These are phyloP conservation scores for Lactarius evosmus DNA, from an alignment of 768 basidiomycete genomes.

Conservation along the genomic window DNA sequence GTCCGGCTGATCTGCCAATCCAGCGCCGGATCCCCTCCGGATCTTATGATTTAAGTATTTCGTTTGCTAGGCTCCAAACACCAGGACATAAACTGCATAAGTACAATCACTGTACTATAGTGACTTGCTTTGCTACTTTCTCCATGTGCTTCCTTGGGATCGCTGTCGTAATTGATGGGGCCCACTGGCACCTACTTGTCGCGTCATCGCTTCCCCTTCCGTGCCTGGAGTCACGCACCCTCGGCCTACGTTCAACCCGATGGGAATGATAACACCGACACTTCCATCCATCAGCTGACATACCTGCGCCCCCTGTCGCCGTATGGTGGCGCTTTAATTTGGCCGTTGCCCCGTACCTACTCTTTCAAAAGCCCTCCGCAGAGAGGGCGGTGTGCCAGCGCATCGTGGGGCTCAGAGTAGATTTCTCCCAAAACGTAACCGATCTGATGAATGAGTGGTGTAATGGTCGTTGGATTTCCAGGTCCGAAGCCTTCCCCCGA, in stretches of 20 bases:
- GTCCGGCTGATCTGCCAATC: constrained; percentile 15
- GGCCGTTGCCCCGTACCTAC: neutral
- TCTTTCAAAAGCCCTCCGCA: neutral
- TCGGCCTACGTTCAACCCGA: constrained; percentile 7
- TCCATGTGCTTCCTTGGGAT: neutral
- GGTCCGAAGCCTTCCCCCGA: constrained; percentile 11
- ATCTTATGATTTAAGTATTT: neutral
- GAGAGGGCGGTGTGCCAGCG: constrained; percentile 13
- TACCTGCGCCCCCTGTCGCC: constrained; percentile 9
- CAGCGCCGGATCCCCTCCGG: constrained; percentile 16
- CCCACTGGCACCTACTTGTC: constrained; percentile 19
- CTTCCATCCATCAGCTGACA: constrained; percentile 23
- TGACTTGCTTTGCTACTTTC: neutral
- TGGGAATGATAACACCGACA: constrained; percentile 25
- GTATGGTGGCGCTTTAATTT: constrained; percentile 1
- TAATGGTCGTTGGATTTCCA: neutral
- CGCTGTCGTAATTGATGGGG: constrained; percentile 13
- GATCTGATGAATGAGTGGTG: constrained; percentile 4
- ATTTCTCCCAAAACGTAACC: neutral
- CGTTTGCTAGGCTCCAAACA: neutral
- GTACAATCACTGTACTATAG: neutral
- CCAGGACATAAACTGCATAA: neutral
- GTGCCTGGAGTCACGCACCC: constrained; percentile 8
- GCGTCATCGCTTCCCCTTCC: constrained; percentile 26
- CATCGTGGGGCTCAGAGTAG: neutral